Evolutionary conservation across 1,284 basidiomycete genomes (phyloP).

Genomic region (Boletus albobrunnescens): DNA sequence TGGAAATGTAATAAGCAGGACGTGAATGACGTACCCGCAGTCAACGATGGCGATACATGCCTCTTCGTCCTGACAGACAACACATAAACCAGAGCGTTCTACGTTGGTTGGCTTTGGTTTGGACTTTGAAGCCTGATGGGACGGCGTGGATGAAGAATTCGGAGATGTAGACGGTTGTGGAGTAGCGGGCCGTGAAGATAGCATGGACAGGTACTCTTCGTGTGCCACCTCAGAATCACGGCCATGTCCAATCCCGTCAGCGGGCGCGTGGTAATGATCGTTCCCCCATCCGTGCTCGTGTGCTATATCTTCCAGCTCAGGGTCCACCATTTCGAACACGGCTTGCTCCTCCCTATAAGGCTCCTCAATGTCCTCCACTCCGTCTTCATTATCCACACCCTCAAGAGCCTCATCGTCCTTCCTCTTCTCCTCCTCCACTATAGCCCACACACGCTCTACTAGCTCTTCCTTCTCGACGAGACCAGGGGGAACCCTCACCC

Average conservation of each 20-base stretch:
- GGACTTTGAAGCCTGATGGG: conserved; percentile 28
- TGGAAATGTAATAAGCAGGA: not conserved
- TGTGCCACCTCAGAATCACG: conserved; percentile 6
- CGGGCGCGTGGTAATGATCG: not conserved
- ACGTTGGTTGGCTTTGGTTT: conserved; percentile 37
- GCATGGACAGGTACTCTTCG: conserved; percentile 8
- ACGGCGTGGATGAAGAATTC: conserved; percentile 10
- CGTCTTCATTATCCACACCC: conserved; percentile 33
- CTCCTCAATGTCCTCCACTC: conserved; percentile 13
- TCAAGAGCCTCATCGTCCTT: conserved; percentile 41
- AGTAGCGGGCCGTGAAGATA: conserved; percentile 8
- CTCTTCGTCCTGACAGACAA: conserved; percentile 88
- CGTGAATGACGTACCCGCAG: conserved; percentile 65
- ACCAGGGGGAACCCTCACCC: conserved; percentile 47
- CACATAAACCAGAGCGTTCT: conserved; percentile 75
- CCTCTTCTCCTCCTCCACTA: conserved; percentile 64
- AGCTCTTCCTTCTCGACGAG: conserved; percentile 73
- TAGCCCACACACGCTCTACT: conserved; percentile 59
- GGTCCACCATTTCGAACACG: conserved; percentile 13
- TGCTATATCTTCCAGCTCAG: conserved; percentile 13
- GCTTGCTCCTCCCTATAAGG: conserved; percentile 9
- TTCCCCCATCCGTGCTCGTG: conserved; percentile 2
- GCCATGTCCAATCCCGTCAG: no score
- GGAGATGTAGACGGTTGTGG: conserved; percentile 15
- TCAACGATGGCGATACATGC: conserved; percentile 90